Evolutionary conservation across 2,329 filamentous ascomycete species (phyloP).

Genomic region (Capronia americana): DNA sequence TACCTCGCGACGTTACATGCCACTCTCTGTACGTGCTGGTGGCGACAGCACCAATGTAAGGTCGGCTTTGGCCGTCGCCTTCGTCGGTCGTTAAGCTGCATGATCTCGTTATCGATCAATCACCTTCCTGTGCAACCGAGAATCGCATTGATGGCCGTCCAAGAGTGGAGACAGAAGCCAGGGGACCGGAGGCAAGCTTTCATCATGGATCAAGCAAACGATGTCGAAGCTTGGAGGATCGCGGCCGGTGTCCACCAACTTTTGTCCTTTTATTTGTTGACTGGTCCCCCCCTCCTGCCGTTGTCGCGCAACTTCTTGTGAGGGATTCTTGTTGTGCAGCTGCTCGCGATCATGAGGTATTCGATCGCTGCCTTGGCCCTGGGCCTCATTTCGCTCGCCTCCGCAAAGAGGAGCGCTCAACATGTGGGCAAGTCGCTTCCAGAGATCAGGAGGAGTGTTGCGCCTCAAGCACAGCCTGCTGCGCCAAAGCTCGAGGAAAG

Average conservation of each 20-base stretch:
- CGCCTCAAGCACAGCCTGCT: conserved; percentile 21
- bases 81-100: conserved; percentile 8
- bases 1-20: conserved; percentile 10
- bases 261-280: conserved; percentile 10
- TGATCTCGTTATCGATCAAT: conserved; percentile 28
- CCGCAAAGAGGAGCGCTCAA: conserved; percentile 32
- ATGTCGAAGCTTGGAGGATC: conserved; percentile 7
- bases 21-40: conserved; percentile 1
- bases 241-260: not conserved
- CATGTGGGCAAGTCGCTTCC: conserved; percentile 39
- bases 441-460: conserved; percentile 26
- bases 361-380: conserved; percentile 28
- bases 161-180: conserved; percentile 4
- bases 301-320: conserved; percentile 6
- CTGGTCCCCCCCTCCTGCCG: conserved; percentile 1
- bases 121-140: conserved; percentile 8
- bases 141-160: conserved; percentile 4
- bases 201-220: conserved; percentile 15
- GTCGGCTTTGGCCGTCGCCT: conserved; percentile 18
- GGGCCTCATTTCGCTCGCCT: conserved; percentile 30
- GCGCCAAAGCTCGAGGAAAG: conserved; percentile 25
- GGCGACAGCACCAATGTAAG: conserved; percentile 7
- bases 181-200: conserved; percentile 5
- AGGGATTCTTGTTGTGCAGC: not conserved
- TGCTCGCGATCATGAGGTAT: conserved; percentile 32